These are phyloP conservation scores for Dentipellis fragilis DNA, from an alignment of 768 basidiomycete species.

Conservation along the genomic window DNA sequence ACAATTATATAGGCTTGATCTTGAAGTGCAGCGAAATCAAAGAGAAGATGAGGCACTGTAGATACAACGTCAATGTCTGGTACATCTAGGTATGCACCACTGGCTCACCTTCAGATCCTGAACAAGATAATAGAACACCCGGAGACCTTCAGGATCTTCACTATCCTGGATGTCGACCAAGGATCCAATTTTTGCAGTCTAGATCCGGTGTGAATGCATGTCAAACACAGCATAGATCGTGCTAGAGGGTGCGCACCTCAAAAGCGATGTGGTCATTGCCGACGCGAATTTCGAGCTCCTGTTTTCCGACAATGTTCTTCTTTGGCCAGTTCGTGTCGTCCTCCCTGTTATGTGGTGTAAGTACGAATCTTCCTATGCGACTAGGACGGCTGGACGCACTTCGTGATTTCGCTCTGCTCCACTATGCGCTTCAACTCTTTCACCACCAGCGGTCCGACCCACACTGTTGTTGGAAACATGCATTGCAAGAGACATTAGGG, in stretches of 20 bases:
- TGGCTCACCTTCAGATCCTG: conserved; percentile 84
- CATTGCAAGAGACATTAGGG: neutral
- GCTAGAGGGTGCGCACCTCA: conserved; percentile 45
- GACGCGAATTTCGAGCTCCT: conserved; percentile 91
- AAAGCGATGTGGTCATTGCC: conserved; percentile 96
- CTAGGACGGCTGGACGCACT: conserved; percentile 39
- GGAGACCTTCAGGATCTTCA: conserved; percentile 93
- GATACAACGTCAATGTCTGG: neutral
- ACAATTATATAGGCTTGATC: conserved; percentile 88
- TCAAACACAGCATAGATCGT: neutral
- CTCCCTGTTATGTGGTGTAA: conserved; percentile 48
- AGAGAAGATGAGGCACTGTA: conserved; percentile 93
- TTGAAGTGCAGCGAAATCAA: conserved; percentile 99
- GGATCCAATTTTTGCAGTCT: conserved; percentile 98
- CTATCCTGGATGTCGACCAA: conserved; percentile 95
- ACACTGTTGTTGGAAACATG: conserved; percentile 48
- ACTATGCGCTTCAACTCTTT: conserved; percentile 94
- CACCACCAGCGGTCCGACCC: conserved; percentile 83
- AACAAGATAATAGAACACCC: conserved; percentile 97
- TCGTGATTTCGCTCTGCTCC: conserved; percentile 87
- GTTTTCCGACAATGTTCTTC: conserved; percentile 97
- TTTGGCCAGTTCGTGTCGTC: conserved; percentile 98
- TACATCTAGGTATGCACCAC: neutral
- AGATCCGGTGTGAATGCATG: neutral
- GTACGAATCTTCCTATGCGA: neutral